Evolutionary conservation across 2,329 filamentous ascomycete species (phyloP).

Genomic region (Colletotrichum noveboracense): DNA sequence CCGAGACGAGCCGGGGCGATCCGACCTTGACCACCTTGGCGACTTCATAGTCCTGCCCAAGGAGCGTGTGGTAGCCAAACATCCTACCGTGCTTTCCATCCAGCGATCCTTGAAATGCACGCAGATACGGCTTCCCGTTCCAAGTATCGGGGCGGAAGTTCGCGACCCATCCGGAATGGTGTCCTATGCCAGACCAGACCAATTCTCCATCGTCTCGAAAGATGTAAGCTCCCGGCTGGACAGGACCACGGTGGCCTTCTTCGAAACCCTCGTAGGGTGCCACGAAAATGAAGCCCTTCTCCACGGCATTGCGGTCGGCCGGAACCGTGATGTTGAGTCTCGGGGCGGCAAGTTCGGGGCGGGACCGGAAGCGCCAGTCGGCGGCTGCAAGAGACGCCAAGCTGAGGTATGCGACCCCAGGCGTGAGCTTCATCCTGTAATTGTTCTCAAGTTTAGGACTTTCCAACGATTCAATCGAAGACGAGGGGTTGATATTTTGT

Average conservation of each 20-base stretch:
- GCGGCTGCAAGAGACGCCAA: not conserved
- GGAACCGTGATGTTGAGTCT: not conserved
- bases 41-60: not conserved
- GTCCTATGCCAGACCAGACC: not conserved
- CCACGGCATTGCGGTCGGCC: not conserved
- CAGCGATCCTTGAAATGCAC: not conserved
- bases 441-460: rapidly evolving
- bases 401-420: not conserved
- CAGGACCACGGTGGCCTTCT: not conserved
- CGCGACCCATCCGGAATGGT: not conserved
- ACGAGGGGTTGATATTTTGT: not conserved
- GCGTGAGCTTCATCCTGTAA: not conserved
- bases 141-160: not conserved
- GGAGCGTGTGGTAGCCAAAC: not conserved
- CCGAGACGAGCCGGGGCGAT: not conserved
- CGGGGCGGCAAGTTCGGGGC: not conserved
- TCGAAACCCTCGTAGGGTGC: not conserved
- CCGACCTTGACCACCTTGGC: not conserved
- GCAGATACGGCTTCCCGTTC: not conserved
- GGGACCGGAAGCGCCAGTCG: not conserved
- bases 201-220: not conserved
- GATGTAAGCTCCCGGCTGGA: not conserved
- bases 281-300: not conserved
- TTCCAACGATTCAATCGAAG: rapidly evolving
- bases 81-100: not conserved